phyloP scores from a whole-genome alignment of 2,329 filamentous ascomycete genomes.

The Talaromyces sp. region DNA sequence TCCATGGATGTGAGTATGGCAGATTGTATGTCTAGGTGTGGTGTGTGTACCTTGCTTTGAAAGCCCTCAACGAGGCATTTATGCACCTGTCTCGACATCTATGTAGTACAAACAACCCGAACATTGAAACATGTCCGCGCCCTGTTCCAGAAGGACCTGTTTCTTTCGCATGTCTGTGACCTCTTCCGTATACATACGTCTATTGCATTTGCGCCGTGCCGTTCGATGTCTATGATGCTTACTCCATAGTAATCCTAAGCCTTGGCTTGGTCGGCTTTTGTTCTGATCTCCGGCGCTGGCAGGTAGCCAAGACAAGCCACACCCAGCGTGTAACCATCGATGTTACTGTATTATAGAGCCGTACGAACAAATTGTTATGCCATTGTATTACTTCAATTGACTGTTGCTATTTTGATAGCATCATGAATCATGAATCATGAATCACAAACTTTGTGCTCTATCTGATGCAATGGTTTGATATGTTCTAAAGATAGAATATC shows the following conservation, averaged over 20 bases:
- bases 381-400: not conserved
- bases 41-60: not conserved
- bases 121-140: not conserved
- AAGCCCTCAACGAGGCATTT: not conserved
- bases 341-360: not conserved
- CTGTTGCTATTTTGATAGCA: not conserved
- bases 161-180: not conserved
- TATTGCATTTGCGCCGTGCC: not conserved
- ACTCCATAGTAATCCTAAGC: not conserved
- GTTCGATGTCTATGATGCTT: not conserved
- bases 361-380: not conserved
- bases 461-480: not conserved
- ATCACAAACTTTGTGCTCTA: not conserved
- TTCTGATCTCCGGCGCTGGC: not conserved
- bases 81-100: not conserved
- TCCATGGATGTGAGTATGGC: not conserved
- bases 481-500: slow-evolving; percentile 7
- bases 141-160: not conserved
- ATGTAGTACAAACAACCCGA: not conserved
- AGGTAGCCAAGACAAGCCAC: not conserved
- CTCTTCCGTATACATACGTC: not conserved
- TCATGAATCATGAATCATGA: not conserved
- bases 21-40: not conserved
- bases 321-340: not conserved
- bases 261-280: not conserved